phyloP scores from a whole-genome alignment of 73 alveolate species.

The Durusdinium trenchii region DNA sequence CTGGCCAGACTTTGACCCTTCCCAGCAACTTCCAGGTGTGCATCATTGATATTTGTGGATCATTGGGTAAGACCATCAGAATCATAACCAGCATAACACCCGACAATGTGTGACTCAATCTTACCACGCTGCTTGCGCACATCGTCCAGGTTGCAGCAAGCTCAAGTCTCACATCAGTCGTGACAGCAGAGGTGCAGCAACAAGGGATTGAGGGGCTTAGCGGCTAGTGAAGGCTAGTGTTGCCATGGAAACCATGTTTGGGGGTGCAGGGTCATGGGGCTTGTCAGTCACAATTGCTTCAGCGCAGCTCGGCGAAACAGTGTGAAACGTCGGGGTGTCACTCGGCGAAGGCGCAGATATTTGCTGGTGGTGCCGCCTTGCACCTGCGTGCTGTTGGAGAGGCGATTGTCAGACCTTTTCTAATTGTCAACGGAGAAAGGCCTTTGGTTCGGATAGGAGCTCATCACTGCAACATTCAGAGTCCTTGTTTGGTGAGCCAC shows the following conservation, averaged over 20 bases:
- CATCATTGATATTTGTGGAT: not conserved
- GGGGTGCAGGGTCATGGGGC: not conserved
- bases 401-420: not conserved
- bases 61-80: not conserved
- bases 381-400: slow-evolving; percentile 47
- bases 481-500: no score
- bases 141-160: slow-evolving; percentile 67
- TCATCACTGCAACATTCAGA: no score
- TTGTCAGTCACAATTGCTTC: not conserved
- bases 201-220: not conserved
- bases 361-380: slow-evolving; percentile 53
- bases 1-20: slow-evolving; percentile 71
- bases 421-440: not conserved
- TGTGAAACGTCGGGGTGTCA: not conserved
- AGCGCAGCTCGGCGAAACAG: no score
- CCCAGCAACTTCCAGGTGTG: slow-evolving; percentile 82
- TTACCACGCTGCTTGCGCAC: no score
- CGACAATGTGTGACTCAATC: no score
- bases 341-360: not conserved
- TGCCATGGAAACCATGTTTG: not conserved
- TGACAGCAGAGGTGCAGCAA: slow-evolving; percentile 9
- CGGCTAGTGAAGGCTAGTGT: not conserved
- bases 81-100: no score
- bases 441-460: not conserved
- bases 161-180: slow-evolving; percentile 47